Evolutionary conservation across 140 eudicot genomes (phyloP).

Genomic region (Flaveria floridana): DNA sequence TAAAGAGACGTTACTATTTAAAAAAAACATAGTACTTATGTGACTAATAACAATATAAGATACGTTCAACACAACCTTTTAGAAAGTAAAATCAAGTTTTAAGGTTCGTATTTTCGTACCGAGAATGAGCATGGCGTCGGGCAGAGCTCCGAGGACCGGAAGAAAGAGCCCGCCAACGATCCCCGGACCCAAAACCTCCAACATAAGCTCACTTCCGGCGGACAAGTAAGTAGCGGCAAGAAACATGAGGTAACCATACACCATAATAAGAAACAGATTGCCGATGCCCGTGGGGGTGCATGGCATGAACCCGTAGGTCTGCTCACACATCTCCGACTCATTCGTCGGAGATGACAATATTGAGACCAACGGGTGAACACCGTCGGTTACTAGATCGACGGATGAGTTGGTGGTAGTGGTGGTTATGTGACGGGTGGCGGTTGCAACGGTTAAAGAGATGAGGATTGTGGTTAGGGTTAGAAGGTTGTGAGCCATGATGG

Average conservation of each 20-base stretch:
- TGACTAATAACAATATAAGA: no score
- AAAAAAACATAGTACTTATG: no score
- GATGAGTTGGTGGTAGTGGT: slow-evolving; percentile 31
- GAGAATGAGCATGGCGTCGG: slow-evolving; percentile 89
- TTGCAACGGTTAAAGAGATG: slow-evolving; percentile 16
- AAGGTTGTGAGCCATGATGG: slow-evolving; percentile 23
- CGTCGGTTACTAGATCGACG: slow-evolving; percentile 44
- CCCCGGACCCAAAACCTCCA: slow-evolving; percentile 85
- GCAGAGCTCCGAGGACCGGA: slow-evolving; percentile 86
- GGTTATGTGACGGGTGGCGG: slow-evolving; percentile 45
- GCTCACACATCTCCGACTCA: slow-evolving; percentile 42
- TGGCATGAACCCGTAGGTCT: slow-evolving; percentile 79
- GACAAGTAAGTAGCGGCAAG: slow-evolving; percentile 70
- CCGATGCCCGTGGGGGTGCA: slow-evolving; percentile 66
- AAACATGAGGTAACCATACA: slow-evolving; percentile 78
- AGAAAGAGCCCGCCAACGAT: slow-evolving; percentile 82
- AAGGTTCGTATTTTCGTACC: slow-evolving; percentile 40
- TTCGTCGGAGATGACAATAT: neutral
- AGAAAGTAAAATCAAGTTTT: neutral
- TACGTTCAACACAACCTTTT: no score
- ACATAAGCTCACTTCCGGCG: slow-evolving; percentile 67
- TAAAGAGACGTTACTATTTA: no score
- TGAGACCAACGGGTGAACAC: neutral
- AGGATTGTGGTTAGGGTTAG: slow-evolving; percentile 29
- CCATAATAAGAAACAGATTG: slow-evolving; percentile 54